phyloP scores from a whole-genome alignment of 129 eudicot species.

The Artemisia argyi region DNA sequence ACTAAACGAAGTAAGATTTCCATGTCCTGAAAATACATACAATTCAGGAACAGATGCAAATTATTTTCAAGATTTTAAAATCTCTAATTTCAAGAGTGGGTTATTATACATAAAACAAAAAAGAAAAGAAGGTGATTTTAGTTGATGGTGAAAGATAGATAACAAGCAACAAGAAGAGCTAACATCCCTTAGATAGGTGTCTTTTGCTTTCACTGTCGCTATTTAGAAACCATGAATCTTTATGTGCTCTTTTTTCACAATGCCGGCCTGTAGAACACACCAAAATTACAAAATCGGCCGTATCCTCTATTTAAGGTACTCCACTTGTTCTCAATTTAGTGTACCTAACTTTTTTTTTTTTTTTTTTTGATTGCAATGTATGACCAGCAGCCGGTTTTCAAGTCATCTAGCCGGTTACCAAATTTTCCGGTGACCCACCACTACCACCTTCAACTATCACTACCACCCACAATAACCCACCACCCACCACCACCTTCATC shows the following conservation, averaged over 20 bases:
- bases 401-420: too few relatives aligned
- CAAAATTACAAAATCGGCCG: neutral
- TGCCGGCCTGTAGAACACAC: slow-evolving; percentile 50
- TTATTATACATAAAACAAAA: slow-evolving; percentile 11
- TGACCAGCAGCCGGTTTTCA: too few relatives aligned
- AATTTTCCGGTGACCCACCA: too few relatives aligned
- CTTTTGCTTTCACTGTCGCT: slow-evolving; percentile 29
- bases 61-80: slow-evolving; percentile 29
- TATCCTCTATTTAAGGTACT: too few relatives aligned
- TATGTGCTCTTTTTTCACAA: slow-evolving; percentile 85
- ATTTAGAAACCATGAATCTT: slow-evolving; percentile 82
- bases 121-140: neutral
- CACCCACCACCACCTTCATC: too few relatives aligned
- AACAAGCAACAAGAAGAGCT: slow-evolving; percentile 32
- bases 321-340: too few relatives aligned
- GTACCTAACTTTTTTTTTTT: neutral
- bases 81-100: slow-evolving; percentile 23
- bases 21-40: slow-evolving; percentile 32
- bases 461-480: too few relatives aligned
- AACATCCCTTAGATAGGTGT: slow-evolving; percentile 37
- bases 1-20: slow-evolving; percentile 14
- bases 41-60: slow-evolving; percentile 29
- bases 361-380: too few relatives aligned
- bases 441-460: too few relatives aligned
- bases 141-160: slow-evolving; percentile 24